phyloP scores from a whole-genome alignment of 2,329 filamentous ascomycete genomes.

The Grosmannia penicillata region DNA sequence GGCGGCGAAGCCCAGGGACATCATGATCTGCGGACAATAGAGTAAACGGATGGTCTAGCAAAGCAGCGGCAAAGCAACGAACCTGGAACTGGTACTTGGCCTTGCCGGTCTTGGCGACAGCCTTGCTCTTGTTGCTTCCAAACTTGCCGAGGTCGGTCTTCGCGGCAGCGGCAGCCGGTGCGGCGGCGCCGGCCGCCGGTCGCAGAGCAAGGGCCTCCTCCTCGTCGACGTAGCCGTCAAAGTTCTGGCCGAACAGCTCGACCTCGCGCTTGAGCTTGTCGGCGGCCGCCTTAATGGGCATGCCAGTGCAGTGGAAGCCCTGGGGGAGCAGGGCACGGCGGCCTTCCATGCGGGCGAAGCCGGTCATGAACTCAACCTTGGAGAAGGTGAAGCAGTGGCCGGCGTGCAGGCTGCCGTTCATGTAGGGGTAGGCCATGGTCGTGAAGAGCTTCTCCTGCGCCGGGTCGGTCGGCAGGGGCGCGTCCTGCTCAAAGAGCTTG shows the following conservation, averaged over 20 bases:
- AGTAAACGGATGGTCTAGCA: not conserved
- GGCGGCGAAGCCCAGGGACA: slow-evolving; percentile 71
- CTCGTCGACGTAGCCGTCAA: slow-evolving; percentile 45
- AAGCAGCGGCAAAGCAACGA: not conserved
- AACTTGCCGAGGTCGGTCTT: slow-evolving; percentile 91
- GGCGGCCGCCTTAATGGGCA: slow-evolving; percentile 95
- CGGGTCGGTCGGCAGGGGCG: slow-evolving; percentile 66
- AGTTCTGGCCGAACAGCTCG: slow-evolving; percentile 73
- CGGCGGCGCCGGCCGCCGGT: slow-evolving; percentile 65
- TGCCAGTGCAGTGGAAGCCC: slow-evolving; percentile 91
- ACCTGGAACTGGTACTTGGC: slow-evolving; percentile 78
- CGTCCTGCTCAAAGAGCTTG: slow-evolving; percentile 71
- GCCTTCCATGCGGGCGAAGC: slow-evolving; percentile 81
- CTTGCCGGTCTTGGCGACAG: slow-evolving; percentile 75
- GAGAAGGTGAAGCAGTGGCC: slow-evolving; percentile 85
- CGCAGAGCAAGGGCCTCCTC: slow-evolving; percentile 34
- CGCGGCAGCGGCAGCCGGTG: slow-evolving; percentile 19
- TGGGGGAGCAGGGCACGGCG: slow-evolving; percentile 78
- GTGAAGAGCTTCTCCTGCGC: slow-evolving; percentile 87
- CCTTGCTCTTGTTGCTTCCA: slow-evolving; percentile 83
- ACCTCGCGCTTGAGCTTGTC: slow-evolving; percentile 86
- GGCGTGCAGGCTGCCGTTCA: slow-evolving; percentile 20
- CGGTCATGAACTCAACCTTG: slow-evolving; percentile 85
- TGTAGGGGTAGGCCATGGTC: slow-evolving; percentile 31
- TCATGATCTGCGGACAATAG: slow-evolving; percentile 74